A percentile compares a stretch with the other conserved stretches of the same genome.
phyloP scores from a whole-genome alignment of 192 early-diverging fungal species.

The Linnemannia schmuckeri region DNA sequence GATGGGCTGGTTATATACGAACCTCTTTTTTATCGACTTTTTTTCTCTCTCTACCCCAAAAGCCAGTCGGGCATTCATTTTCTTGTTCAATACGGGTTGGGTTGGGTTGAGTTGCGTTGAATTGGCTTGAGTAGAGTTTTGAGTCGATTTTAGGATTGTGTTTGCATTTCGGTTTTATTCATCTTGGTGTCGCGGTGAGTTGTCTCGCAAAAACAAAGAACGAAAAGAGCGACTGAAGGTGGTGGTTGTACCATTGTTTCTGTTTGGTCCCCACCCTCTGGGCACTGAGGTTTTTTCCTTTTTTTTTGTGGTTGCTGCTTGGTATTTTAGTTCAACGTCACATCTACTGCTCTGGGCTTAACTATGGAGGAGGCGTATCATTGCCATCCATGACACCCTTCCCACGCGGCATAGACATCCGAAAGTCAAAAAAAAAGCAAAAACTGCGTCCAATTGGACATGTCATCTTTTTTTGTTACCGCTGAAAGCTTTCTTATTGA shows the following conservation, averaged over 20 bases:
- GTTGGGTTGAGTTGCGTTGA: not conserved
- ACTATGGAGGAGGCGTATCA: too few species aligned
- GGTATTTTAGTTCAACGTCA: not conserved
- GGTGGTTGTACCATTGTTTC: not conserved
- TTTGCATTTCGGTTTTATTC: not conserved
- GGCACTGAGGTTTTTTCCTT: not conserved
- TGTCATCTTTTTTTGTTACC: too few species aligned
- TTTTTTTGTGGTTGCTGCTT: not conserved
- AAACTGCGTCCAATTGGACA: too few species aligned
- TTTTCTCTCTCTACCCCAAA: not conserved
- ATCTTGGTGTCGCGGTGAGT: not conserved
- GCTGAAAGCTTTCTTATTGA: too few species aligned
- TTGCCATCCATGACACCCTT: too few species aligned
- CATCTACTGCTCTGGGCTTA: not conserved
- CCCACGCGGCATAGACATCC: too few species aligned
- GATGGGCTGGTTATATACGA: not conserved
- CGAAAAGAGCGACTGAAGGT: too few species aligned
- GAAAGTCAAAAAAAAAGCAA: too few species aligned
- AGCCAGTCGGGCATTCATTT: not conserved
- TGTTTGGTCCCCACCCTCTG: not conserved
- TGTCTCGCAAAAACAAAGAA: not conserved
- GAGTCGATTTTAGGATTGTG: not conserved
- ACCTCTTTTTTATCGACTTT: not conserved
- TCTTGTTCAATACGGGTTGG: not conserved
- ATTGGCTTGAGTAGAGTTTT: not conserved